Base-by-base conservation (phyloP, 2,329 filamentous ascomycete species). In the Capronia americana region DNA sequence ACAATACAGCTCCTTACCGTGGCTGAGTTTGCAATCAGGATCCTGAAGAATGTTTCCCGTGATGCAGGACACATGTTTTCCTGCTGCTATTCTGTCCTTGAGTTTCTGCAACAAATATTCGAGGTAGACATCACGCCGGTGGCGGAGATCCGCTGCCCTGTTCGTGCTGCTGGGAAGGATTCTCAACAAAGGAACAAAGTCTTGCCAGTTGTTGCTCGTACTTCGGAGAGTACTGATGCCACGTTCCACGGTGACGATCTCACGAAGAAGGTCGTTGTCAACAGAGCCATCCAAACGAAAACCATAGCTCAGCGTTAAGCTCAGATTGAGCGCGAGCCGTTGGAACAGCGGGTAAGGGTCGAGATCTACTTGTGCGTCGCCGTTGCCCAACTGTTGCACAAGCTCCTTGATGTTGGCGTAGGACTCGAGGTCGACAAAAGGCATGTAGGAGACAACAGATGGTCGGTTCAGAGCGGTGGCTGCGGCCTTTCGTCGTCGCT, bases 121-220 rank as follows among this genome's bases (percentile, higher is more conserved):
- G 78, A 90, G 79, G 68, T 90, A 90, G 57, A 83, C 85, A 68
- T 92, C 90, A 61, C 91, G 83, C 24, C 91, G 83, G n/a, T 81
- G 79, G 41, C 90, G 85, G 77, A 88, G 91, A 66, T 88, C 85
- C 4, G 84, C 78, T 0, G 91, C 89, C 56, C 86, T 83, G 1
- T 81, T 81, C 71, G 87, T 92, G 38, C 67, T 62, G 69, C 84
- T 84, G 32, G 82, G 85, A 1, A 87, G 84, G 69, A 86, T 84
- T 32, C 92, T 84, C 68, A 94, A 75, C 6, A 93, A 72, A 0
- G 91, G 91, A n/a, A 94, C 86, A 71, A 93, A 93, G 73, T 95
- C 92, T 73, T 92, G 89, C 87, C 90, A 92, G 75, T 94, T 94
- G 74, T 93, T 92, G 72, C 88, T 91, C 0, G 90, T 94, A 23